Percentiles rank a stretch among this genome's conserved stretches.
These are phyloP conservation scores for Boletus speciosus DNA, from an alignment of 768 basidiomycete species.

Conservation along the genomic window DNA sequence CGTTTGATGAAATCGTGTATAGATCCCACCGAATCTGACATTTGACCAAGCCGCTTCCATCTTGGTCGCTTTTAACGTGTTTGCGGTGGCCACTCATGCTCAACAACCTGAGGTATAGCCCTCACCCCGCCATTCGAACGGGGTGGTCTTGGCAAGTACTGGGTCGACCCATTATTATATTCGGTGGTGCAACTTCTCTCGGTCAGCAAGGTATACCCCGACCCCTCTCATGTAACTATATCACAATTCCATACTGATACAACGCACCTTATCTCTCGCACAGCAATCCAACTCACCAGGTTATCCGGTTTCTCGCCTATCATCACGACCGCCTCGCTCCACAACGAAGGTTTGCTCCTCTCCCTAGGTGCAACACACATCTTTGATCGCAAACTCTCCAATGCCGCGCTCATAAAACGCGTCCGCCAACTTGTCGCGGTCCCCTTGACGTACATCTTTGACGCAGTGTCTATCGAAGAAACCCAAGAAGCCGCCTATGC, in stretches of 20 bases:
- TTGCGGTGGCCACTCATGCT: slow-evolving; percentile 33
- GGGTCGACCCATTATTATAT: slow-evolving; percentile 31
- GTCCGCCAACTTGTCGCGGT: not conserved
- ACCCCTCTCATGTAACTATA: too few relatives aligned
- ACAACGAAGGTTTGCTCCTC: slow-evolving; percentile 29
- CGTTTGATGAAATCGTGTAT: not conserved
- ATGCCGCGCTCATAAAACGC: not conserved
- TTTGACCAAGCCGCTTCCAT: slow-evolving; percentile 38
- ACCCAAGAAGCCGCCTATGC: slow-evolving; percentile 33
- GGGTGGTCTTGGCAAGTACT: slow-evolving; percentile 29
- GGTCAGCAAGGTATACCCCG: slow-evolving; percentile 33
- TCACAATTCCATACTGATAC: too few relatives aligned
- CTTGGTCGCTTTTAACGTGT: slow-evolving; percentile 31
- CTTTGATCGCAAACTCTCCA: slow-evolving; percentile 28
- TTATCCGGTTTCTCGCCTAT: slow-evolving; percentile 35
- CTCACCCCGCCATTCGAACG: slow-evolving; percentile 28
- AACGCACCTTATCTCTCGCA: too few relatives aligned
- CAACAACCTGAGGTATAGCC: slow-evolving; percentile 22
- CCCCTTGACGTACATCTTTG: slow-evolving; percentile 17
- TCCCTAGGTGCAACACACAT: slow-evolving; percentile 37
- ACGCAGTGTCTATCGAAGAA: slow-evolving; percentile 29
- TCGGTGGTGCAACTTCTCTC: slow-evolving; percentile 36
- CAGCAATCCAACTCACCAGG: slow-evolving; percentile 32
- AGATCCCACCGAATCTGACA: slow-evolving; percentile 34
- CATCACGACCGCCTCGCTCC: slow-evolving; percentile 37